Base-by-base conservation (phyloP, 78 protist genomes). In the Trichosphaerium sp. region DNA sequence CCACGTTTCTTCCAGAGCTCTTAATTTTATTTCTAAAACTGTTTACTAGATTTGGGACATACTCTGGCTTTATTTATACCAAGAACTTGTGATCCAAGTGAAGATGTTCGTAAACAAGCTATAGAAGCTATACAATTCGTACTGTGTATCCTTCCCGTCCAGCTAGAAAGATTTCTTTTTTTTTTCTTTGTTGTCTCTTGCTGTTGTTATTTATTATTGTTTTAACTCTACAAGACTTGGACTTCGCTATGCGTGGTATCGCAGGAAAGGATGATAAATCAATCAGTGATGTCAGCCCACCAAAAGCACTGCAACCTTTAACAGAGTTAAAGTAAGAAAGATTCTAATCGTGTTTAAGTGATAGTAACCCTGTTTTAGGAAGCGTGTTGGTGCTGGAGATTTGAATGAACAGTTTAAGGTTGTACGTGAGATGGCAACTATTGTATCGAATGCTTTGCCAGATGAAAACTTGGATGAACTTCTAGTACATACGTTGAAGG, bases 391-490 rank as follows among this genome's bases (percentile, higher is more conserved):
- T 10, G 63, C 69, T 0, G 73, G 67, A 2, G 87, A 81, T 11
- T 66, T 71, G 10, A 73, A 81, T 38, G 78, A 62, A 34, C 87
- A 71, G 43, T 81, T 81, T 26, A 32, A 76, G 48, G 60, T 74
- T 37, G 76, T 73, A n/a, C n/a, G n/a, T n/a, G n/a, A n/a, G n/a
- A n/a, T n/a, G n/a, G n/a, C n/a, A 38, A 35, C 25, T 2, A 52
- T 74, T 51, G 67, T 79, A 26, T 44, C 74, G 8, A 69, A 64
- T 23, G 71, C 63, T 74, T 28, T 79, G 0, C 31, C 59, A 0
- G 7, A 60, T 0, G 71, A 54, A 1, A 78, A 81, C 64, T 68
- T 81, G 43, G 79, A 74, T 51, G 62, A 38, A 32, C 58, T 81
- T 57, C 49, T 81, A 42, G 72, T 51, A 15, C 42, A 43, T 25